Conservation (phyloP, 129 eudicot genomes). For the Heracleum sosnowskyi region DNA sequence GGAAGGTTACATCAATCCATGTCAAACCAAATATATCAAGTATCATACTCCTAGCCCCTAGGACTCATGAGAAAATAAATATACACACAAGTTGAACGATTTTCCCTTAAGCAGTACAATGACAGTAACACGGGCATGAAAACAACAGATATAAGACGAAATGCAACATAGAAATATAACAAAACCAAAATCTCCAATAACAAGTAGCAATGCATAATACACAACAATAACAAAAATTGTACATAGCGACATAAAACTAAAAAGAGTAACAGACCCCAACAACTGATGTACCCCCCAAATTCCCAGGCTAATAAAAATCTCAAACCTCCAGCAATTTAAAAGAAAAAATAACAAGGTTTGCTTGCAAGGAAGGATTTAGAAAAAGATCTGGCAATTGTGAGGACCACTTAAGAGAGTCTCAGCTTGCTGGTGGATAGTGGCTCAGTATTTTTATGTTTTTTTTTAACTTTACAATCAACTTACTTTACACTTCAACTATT, state of each 20-base stretch:
- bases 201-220: background rate
- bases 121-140: background rate
- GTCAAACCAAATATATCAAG: too few relatives aligned
- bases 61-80: too few relatives aligned
- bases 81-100: too few relatives aligned
- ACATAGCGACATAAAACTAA: too few relatives aligned
- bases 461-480: background rate
- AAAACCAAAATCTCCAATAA: too few relatives aligned
- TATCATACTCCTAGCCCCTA: too few relatives aligned
- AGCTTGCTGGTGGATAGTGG: background rate
- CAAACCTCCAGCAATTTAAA: background rate
- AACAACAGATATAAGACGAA: background rate
- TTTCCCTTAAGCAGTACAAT: background rate
- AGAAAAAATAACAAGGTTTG: background rate
- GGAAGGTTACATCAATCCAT: too few relatives aligned
- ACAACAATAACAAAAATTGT: background rate
- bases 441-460: background rate
- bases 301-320: background rate
- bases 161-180: too few relatives aligned
- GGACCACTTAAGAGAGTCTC: background rate
- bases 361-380: background rate
- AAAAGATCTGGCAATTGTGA: too few relatives aligned
- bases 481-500: background rate
- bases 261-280: too few relatives aligned
- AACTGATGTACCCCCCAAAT: background rate